Conservation (phyloP, 352 stramenopile species). For the Halophytophthora batemanensis region DNA sequence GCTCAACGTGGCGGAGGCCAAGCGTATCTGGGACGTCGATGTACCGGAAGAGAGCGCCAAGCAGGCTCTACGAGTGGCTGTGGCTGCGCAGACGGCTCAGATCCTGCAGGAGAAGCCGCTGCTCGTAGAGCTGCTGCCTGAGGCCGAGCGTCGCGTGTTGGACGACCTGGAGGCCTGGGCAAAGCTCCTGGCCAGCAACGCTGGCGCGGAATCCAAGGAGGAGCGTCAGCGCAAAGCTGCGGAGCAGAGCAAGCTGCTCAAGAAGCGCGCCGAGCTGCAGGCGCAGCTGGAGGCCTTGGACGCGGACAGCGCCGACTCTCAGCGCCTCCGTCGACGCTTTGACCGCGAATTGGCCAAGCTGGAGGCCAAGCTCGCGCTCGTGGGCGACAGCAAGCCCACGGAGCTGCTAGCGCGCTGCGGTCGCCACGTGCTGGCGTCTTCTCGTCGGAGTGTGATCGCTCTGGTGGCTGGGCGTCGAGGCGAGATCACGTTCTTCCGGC, state of each 20-base stretch:
- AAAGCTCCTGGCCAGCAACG: too few species aligned
- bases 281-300: constrained; percentile 23
- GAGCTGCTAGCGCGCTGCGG: constrained; percentile 49
- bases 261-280: constrained; percentile 48
- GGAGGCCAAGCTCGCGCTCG: constrained; percentile 48
- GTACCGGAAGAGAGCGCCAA: constrained; percentile 19
- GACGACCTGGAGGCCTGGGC: constrained; percentile 41
- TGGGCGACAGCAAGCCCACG: constrained; percentile 46
- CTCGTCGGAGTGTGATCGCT: constrained; percentile 44
- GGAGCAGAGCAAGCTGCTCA: constrained; percentile 60
- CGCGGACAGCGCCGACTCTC: constrained; percentile 16
- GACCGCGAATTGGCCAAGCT: constrained; percentile 61
- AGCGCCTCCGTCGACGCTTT: constrained; percentile 40
- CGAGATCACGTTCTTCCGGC: constrained; percentile 41
- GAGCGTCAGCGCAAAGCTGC: constrained; percentile 37
- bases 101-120: constrained; percentile 26
- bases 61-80: constrained; percentile 18
- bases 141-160: constrained; percentile 26
- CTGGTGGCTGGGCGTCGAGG: constrained; percentile 30
- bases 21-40: constrained; percentile 32
- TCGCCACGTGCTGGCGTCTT: constrained; percentile 64
- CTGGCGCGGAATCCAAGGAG: constrained; percentile 14
- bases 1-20: constrained; percentile 41
- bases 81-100: constrained; percentile 31
- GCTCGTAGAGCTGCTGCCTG: constrained; percentile 33